Conservation (phyloP, 2,329 filamentous ascomycete species). For the Paraconiothyrium sp. region DNA sequence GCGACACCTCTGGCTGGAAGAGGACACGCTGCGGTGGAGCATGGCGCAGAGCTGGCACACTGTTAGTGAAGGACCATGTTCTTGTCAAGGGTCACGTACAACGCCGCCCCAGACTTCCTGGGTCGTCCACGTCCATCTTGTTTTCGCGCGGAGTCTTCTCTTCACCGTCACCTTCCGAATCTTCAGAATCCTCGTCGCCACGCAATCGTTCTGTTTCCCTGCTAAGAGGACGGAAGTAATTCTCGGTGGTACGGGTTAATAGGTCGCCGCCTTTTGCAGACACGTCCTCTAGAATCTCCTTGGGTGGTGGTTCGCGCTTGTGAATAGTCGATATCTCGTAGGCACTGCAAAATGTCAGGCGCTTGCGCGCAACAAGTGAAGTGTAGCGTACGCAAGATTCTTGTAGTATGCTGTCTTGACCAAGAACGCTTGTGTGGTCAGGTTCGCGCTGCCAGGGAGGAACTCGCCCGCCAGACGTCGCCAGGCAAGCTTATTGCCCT, state of each 20-base stretch:
- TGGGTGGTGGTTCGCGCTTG: constrained; percentile 82
- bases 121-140: constrained; percentile 60
- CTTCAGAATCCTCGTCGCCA: constrained; percentile 64
- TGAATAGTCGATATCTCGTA: constrained; percentile 85
- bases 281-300: constrained; percentile 83
- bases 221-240: constrained; percentile 66
- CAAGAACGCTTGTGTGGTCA: constrained; percentile 84
- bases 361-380: constrained; percentile 13
- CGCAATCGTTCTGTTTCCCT: constrained; percentile 57
- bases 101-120: constrained; percentile 54
- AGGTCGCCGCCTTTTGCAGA: constrained; percentile 83
- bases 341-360: constrained; percentile 58
- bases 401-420: constrained; percentile 91
- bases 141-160: constrained; percentile 61
- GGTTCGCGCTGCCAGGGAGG: constrained; percentile 76
- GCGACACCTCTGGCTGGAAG: constrained; percentile 81
- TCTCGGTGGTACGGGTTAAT: constrained; percentile 80
- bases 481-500: constrained; percentile 87
- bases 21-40: constrained; percentile 86
- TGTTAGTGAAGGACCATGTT: constrained; percentile 37
- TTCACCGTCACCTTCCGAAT: constrained; percentile 55
- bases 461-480: constrained; percentile 80
- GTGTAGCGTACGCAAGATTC: constrained; percentile 70
- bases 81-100: constrained; percentile 29
- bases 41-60: constrained; percentile 69